A percentile compares a stretch with the other conserved stretches of the same genome.
Conservation (phyloP, 2,329 filamentous ascomycete genomes). For the Phialophora chinensis region DNA sequence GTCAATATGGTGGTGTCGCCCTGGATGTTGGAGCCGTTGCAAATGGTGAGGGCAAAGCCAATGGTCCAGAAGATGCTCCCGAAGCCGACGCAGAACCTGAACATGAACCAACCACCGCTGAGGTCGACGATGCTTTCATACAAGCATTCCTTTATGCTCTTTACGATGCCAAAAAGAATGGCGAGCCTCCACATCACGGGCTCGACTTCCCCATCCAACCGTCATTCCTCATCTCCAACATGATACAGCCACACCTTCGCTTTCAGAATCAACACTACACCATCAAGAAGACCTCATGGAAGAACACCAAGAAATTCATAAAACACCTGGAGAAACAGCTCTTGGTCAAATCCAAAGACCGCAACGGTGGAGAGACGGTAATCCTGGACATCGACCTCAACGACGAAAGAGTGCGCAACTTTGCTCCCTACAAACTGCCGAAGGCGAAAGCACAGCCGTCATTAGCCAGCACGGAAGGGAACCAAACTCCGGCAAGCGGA, state of each 20-base stretch:
- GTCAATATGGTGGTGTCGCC: conserved; percentile 53
- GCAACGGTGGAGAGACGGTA: conserved; percentile 67
- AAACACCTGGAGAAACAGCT: conserved; percentile 69
- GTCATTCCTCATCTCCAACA: conserved; percentile 66
- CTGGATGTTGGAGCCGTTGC: conserved; percentile 38
- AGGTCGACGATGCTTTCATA: conserved; percentile 70
- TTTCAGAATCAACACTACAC: conserved; percentile 64
- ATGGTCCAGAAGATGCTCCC: conserved; percentile 35
- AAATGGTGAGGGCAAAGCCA: background rate
- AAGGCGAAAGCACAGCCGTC: conserved; percentile 59
- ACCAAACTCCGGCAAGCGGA: conserved; percentile 35
- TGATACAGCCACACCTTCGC: conserved; percentile 71
- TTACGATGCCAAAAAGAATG: conserved; percentile 63
- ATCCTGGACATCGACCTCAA: conserved; percentile 70
- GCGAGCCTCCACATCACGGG: conserved; percentile 59
- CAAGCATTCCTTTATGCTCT: conserved; percentile 69
- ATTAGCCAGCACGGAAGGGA: conserved; percentile 47
- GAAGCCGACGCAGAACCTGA: conserved; percentile 50
- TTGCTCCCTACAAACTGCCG: conserved; percentile 67
- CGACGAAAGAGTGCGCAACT: conserved; percentile 59
- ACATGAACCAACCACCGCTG: conserved; percentile 64
- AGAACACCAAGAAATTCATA: conserved; percentile 72
- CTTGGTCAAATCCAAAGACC: conserved; percentile 69
- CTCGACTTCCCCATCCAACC: conserved; percentile 68
- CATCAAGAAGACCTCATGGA: conserved; percentile 74